Percentiles rank a stretch among this genome's conserved stretches.
Conservation (phyloP, 495 filamentous ascomycete species). For the Talaromyces nanjingensis region DNA sequence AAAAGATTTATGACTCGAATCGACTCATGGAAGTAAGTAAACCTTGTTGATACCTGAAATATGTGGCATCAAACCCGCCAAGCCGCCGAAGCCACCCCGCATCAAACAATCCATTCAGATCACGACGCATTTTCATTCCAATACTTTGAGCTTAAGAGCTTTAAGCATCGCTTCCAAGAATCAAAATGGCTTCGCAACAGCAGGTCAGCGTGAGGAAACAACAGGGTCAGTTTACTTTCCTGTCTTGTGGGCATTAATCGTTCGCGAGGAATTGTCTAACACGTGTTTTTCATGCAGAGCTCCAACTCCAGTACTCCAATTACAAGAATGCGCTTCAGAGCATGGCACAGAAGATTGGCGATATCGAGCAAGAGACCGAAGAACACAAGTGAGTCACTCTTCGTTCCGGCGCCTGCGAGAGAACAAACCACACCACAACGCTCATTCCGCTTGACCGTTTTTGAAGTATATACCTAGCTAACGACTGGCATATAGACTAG, state of each 20-base stretch:
- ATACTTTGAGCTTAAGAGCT: neutral
- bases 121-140: neutral
- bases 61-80: neutral
- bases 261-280: slow-evolving; percentile 6
- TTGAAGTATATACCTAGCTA: neutral
- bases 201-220: slow-evolving; percentile 62
- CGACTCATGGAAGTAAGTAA: no score
- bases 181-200: slow-evolving; percentile 35
- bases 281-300: slow-evolving; percentile 50
- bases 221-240: slow-evolving; percentile 56
- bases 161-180: neutral
- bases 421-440: neutral
- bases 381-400: slow-evolving; percentile 79
- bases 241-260: slow-evolving; percentile 14
- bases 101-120: neutral
- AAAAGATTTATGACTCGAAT: no score
- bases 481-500: slow-evolving; percentile 53
- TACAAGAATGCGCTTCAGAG: slow-evolving; percentile 95
- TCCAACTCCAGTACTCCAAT: slow-evolving; percentile 87
- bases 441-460: neutral
- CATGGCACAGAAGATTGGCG: slow-evolving; percentile 90
- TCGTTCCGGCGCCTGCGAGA: neutral
- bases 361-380: slow-evolving; percentile 93
- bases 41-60: neutral
- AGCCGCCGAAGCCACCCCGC: neutral